These are phyloP conservation scores for Oryza rufipogon DNA, from an alignment of 176 grass and related monocot genomes.

Conservation along the genomic window DNA sequence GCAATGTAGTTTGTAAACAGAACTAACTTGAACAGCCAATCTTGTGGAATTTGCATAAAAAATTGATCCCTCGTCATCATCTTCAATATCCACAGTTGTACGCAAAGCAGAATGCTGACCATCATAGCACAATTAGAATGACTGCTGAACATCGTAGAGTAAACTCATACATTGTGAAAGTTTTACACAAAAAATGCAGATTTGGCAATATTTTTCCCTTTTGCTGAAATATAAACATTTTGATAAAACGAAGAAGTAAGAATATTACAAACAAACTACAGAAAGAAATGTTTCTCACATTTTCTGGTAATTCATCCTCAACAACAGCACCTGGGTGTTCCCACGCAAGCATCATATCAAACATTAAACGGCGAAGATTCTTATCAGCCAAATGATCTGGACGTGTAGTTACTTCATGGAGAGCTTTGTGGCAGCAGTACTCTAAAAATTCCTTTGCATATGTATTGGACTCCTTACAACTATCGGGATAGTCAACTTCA, in stretches of 20 bases:
- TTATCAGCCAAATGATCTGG: constrained; percentile 76
- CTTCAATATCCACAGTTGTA: constrained; percentile 57
- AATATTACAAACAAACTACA: constrained; percentile 31
- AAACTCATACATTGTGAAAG: constrained; percentile 21
- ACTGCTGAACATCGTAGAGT: constrained; percentile 14
- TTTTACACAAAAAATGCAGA: constrained; percentile 31
- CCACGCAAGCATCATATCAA: constrained; percentile 96
- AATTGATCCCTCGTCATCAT: constrained; percentile 74
- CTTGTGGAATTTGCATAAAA: constrained; percentile 88
- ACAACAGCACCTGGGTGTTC: constrained; percentile 50
- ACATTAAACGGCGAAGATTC: constrained; percentile 73
- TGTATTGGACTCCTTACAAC: constrained; percentile 34
- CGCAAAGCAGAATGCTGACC: constrained; percentile 41
- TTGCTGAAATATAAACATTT: neutral
- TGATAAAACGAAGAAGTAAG: neutral
- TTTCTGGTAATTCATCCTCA: constrained; percentile 47
- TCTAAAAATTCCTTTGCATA: constrained; percentile 75
- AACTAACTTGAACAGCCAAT: constrained; percentile 79
- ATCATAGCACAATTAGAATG: constrained; percentile 30
- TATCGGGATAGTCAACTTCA: constrained; percentile 57
- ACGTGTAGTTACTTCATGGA: constrained; percentile 63
- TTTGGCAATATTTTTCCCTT: neutral
- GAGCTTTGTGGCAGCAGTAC: constrained; percentile 83
- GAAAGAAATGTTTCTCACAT: constrained; percentile 57
- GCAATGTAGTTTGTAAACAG: neutral